Conservation (phyloP, 2,329 filamentous ascomycete species). For the Colletotrichum phormii region DNA sequence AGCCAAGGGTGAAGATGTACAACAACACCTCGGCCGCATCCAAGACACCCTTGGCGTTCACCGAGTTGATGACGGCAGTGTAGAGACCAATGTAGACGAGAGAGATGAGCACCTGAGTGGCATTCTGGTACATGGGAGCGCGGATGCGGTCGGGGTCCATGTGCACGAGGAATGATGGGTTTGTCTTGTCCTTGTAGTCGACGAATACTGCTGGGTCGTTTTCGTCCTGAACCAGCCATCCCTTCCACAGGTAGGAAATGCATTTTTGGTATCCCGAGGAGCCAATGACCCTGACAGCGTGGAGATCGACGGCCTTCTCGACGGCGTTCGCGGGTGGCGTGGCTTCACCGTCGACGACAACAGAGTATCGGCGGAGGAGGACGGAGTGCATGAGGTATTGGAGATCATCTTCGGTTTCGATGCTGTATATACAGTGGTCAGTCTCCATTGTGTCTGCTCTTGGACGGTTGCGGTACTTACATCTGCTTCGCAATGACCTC, state of each 20-base stretch:
- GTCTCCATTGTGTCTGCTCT: background rate
- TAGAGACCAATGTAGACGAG: constrained; percentile 86
- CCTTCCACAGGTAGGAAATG: constrained; percentile 90
- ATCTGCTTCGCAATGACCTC: constrained; percentile 90
- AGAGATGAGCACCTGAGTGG: constrained; percentile 86
- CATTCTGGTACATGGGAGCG: constrained; percentile 91
- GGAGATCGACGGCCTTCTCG: constrained; percentile 92
- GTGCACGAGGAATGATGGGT: constrained; percentile 81
- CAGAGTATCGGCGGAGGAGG: constrained; percentile 89
- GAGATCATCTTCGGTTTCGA: constrained; percentile 85
- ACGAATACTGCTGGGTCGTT: constrained; percentile 90
- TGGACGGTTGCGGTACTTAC: background rate
- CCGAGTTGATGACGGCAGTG: constrained; percentile 92
- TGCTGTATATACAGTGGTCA: constrained; percentile 58
- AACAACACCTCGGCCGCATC: constrained; percentile 86
- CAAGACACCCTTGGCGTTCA: constrained; percentile 86
- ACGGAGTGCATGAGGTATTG: constrained; percentile 83
- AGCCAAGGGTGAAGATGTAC: constrained; percentile 92
- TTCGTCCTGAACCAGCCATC: constrained; percentile 97
- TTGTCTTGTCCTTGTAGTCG: constrained; percentile 85
- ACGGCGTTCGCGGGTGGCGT: constrained; percentile 87
- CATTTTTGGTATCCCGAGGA: constrained; percentile 97
- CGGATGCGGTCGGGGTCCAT: constrained; percentile 96
- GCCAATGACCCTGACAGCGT: constrained; percentile 88
- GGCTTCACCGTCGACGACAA: constrained; percentile 76